Evolutionary conservation across 225 moss, liverwort and hornwort species (phyloP), one percentile per base, ranked within the genome.

Genomic region (Polytrichum formosum): DNA sequence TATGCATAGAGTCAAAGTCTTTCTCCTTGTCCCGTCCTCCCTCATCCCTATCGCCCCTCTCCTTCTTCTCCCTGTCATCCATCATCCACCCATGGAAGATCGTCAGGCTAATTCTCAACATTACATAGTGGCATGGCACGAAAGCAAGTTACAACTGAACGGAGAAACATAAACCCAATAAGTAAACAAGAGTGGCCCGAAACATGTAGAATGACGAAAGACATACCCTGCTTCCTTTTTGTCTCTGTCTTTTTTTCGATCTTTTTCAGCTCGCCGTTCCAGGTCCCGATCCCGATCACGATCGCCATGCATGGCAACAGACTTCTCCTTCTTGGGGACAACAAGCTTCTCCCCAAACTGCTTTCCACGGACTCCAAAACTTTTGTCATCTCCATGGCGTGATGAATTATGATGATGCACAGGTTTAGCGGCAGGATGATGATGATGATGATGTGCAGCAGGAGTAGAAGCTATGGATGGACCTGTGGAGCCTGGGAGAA

Each of bases 401-500:
- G 79, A 68, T 71, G 71, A 73, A n/a, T 82, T 82, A 63, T 73
- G 74, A n/a, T 82, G 83, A 65, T 73, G 74, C 53, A 74, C 72
- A 66, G 74, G 63, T 10, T 80, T 77, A 63, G 73, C 64, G 25
- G 58, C 31, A 28, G 81, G 54, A 37, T 37, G 37, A 37, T 37
- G 54, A 10, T 37, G 37, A 37, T 37, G 46, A 46, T 46, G 46
- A 46, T 46, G 46, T 46, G 46, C 4, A 35, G 35, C 35, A 28
- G 79, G 74, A 33, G 77, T 55, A 72, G 73, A 56, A 31, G 78
- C 46, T 6, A 68, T 64, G 13, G 56, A 28, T 9, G 78, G 80
- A n/a, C 83, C 82, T 22, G 86, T 76, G 53, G 96, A 86, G 65
- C 88, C 89, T 6, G 93, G 96, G 60, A 96, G 77, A 22, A 96